Evolutionary conservation across 1,284 basidiomycete genomes (phyloP), one percentile per base, ranked within the genome.

Genomic region (Ganoderma sinense): DNA sequence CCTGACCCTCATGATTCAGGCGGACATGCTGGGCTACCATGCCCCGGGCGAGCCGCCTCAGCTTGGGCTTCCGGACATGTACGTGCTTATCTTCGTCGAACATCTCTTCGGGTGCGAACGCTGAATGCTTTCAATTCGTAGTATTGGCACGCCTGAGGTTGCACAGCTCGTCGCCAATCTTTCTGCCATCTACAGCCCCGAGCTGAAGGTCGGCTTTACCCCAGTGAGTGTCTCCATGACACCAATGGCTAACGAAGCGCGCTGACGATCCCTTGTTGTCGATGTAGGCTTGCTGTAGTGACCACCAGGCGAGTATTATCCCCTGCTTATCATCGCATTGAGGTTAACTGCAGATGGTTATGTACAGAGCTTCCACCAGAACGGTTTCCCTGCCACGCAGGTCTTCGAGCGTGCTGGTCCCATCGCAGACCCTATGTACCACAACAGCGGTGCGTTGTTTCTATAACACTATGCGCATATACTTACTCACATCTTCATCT

Each of bases 11-110:
- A 94, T 96, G 87, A 85, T 97, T 67, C 95, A 97, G 79, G 93
- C 93, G 0, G 95, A 97, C 76, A 97, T 97, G 95, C 85, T 94
- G 60, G 95, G 88, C 0, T 96, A 95, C 78, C 93, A 89, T 69
- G 89, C 84, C 40, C 88, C 85, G 16, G 87, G 85, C 51, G 95
- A 97, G 81, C 92, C 94, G 36, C 79, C 88, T 5, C 95, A 97
- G 78, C 86, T 97, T 8, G 95, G 92, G 39, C 85, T 96, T 53
- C 94, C 90, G 14, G 82, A 85, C n/a, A 66, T 70, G 91, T 92
- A 66, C 59, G 86, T 80, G 8, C 13, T 16, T 0, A 4, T 18
- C 20, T 31, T 23, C 8, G 48, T 11, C 6, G 23, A 14, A 10
- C 1, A 26, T 29, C 58, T 29, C 14, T 26, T 36, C 20, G 40